phyloP scores from a whole-genome alignment of 768 basidiomycete species.

The Boletus insuetus region DNA sequence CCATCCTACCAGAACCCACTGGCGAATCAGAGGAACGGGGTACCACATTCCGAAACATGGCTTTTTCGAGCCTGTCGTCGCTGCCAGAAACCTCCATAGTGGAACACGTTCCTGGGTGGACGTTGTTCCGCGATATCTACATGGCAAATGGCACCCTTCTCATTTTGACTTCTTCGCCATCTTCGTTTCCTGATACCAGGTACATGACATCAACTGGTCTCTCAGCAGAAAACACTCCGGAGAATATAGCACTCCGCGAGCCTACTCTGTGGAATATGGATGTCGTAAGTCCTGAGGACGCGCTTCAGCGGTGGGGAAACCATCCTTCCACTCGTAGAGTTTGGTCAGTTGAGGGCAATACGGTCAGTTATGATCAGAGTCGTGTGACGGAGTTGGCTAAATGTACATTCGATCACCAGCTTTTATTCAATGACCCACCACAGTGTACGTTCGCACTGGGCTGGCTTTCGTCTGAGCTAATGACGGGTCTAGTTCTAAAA shows the following conservation, averaged over 20 bases:
- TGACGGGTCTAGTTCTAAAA: slow-evolving; percentile 48
- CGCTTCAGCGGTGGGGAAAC: slow-evolving; percentile 58
- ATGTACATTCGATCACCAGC: slow-evolving; percentile 27
- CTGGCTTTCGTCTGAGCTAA: neutral
- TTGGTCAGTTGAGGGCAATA: slow-evolving; percentile 68
- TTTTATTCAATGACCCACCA: slow-evolving; percentile 64
- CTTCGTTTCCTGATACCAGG: slow-evolving; percentile 43
- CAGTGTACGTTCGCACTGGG: slow-evolving; percentile 44
- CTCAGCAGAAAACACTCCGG: slow-evolving; percentile 53
- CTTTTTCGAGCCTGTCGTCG: slow-evolving; percentile 8
- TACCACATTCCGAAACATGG: neutral
- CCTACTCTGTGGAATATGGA: slow-evolving; percentile 64
- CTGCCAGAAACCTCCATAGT: slow-evolving; percentile 56
- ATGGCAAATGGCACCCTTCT: slow-evolving; percentile 80
- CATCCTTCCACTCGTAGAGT: slow-evolving; percentile 47
- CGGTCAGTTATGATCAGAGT: slow-evolving; percentile 43
- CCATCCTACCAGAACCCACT: neutral
- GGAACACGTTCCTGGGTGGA: slow-evolving; percentile 80
- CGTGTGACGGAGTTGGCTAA: slow-evolving; percentile 1
- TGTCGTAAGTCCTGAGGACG: slow-evolving; percentile 58
- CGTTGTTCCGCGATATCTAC: slow-evolving; percentile 79
- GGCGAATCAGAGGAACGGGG: neutral
- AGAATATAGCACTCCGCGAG: slow-evolving; percentile 63
- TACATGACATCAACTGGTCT: slow-evolving; percentile 71
- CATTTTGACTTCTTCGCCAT: slow-evolving; percentile 52